Evolutionary conservation across 768 basidiomycete species (phyloP), one percentile per base, ranked within the genome.

Genomic region (Botryobasidium botryosum): DNA sequence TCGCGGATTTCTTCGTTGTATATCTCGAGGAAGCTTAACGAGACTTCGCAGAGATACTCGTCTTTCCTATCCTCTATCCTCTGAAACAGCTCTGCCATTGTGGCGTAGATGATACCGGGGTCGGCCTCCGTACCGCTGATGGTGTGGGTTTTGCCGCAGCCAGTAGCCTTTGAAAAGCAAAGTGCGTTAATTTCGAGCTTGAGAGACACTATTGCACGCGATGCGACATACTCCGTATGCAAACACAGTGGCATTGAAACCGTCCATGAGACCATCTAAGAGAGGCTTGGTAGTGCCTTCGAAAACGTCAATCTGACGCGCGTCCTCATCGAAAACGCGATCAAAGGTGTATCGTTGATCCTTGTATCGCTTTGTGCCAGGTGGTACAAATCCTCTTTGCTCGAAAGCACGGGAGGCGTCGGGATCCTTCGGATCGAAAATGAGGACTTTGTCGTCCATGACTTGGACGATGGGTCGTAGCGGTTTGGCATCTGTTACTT

Each of bases 91-190:
- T 96, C 92, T 35, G 85, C 77, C 91, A 96, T 97, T 17, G 90
- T 88, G 47, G 87, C 71, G 62, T 97, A 90, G 59, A 97, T 94
- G 55, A 94, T 77, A 25, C 94, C 94, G 15, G 86, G 87, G 59
- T 92, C 82, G 18, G 60, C 58, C 36, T 81, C 79, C 29, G 83
- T 80, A 46, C 92, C 92, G 55, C 88, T 94, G 60, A 99, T 96
- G 17, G 94, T 99, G 62, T 97, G 91, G 4, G 94, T 99, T 63
- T 99, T 99, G 51, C 94, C 94, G 59, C 94, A 97, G n/a, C 94
- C 94, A n/a, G 94, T 97, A 20, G 94, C 94, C 94, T 97, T 56
- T 17, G 35, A 46, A 10, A 28, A 15, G 27, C 17, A 15, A 12
- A 40, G 18, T 24, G 35, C 25, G 12, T 35, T 7, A 18, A 31